These are phyloP conservation scores for Deinandra increscens DNA, from an alignment of 129 eudicot species.

Conservation along the genomic window DNA sequence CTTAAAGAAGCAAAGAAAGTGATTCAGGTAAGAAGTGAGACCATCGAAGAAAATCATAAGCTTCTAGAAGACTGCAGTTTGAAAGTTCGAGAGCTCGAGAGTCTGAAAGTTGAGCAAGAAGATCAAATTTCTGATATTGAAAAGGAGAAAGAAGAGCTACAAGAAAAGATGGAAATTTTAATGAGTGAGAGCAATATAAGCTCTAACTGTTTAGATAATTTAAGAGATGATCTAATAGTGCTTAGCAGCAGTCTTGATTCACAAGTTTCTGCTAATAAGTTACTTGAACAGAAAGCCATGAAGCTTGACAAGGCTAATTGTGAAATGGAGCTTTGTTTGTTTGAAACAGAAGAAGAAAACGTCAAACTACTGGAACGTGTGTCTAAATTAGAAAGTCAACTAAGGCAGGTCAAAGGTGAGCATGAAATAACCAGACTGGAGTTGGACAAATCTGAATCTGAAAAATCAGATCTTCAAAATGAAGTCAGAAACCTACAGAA, in stretches of 20 bases:
- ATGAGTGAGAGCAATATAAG: slow-evolving; percentile 43
- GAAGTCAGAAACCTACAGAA: slow-evolving; percentile 43
- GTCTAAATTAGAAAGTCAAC: slow-evolving; percentile 45
- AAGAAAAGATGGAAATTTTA: slow-evolving; percentile 48
- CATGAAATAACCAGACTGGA: slow-evolving; percentile 36
- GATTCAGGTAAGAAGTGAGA: slow-evolving; percentile 29
- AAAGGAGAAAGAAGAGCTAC: slow-evolving; percentile 43
- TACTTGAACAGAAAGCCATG: slow-evolving; percentile 41
- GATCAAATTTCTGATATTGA: slow-evolving; percentile 34
- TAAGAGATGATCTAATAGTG: slow-evolving; percentile 42
- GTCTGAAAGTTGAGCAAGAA: slow-evolving; percentile 43
- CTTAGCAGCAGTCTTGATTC: slow-evolving; percentile 53
- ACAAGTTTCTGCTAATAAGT: slow-evolving; percentile 52
- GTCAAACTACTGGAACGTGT: slow-evolving; percentile 33
- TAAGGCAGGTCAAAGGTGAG: slow-evolving; percentile 32
- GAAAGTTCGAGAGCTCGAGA: slow-evolving; percentile 40
- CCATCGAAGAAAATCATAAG: slow-evolving; percentile 41
- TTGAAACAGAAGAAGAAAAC: slow-evolving; percentile 57
- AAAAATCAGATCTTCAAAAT: slow-evolving; percentile 43
- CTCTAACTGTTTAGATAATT: slow-evolving; percentile 55
- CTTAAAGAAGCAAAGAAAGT: slow-evolving; percentile 48
- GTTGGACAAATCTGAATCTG: slow-evolving; percentile 37
- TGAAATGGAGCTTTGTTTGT: slow-evolving; percentile 41
- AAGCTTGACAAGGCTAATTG: slow-evolving; percentile 45
- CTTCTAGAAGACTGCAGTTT: slow-evolving; percentile 37